A percentile compares a stretch with the other conserved stretches of the same genome.
These are phyloP conservation scores for Atalantia buxifolia DNA, from an alignment of 345 rosid genomes.

Conservation along the genomic window DNA sequence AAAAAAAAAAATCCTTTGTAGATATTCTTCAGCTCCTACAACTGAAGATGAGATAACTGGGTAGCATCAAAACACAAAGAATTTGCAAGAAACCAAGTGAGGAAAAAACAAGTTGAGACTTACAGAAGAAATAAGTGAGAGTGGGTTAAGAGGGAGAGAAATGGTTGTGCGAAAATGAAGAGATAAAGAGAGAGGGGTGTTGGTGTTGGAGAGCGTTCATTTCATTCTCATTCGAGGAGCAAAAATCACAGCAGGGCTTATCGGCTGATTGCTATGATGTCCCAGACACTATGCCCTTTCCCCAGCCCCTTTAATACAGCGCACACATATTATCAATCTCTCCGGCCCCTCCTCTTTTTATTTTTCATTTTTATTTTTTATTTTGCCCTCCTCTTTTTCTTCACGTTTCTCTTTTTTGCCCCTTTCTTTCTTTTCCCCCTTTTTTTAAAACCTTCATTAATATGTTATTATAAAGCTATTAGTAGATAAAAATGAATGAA, in stretches of 20 bases:
- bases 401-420: conserved; percentile 13
- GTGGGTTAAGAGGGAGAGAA: background rate
- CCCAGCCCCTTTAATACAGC: too few relatives aligned
- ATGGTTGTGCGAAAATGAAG: background rate
- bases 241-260: conserved; percentile 19
- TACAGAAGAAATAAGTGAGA: background rate
- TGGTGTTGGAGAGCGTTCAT: background rate
- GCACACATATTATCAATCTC: too few relatives aligned
- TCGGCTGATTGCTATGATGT: conserved; percentile 10
- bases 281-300: too few relatives aligned
- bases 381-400: background rate
- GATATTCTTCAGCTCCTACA: background rate
- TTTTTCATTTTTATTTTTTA: too few relatives aligned
- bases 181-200: background rate
- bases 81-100: background rate
- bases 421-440: background rate
- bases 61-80: background rate
- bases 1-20: background rate
- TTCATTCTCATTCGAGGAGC: conserved; percentile 34
- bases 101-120: background rate
- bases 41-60: background rate
- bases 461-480: background rate
- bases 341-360: too few relatives aligned
- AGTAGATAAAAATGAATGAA: too few relatives aligned
- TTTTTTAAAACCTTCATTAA: conserved; percentile 4